Conservation (phyloP, 176 grass and related monocot genomes). For the Tillandsia fasciculata region DNA sequence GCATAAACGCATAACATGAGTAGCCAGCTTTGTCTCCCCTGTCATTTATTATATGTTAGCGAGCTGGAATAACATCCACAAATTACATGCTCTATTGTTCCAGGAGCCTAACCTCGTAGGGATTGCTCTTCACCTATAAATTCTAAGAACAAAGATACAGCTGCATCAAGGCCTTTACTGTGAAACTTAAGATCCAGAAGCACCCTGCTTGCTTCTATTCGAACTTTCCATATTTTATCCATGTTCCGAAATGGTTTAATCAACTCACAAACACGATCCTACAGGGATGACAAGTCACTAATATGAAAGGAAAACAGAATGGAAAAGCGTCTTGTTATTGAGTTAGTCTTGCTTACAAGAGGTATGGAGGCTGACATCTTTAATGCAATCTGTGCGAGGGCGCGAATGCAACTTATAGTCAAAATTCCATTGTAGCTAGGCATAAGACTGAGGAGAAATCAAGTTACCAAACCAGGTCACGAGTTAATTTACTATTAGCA, state of each 20-base stretch:
- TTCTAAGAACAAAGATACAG: conserved; percentile 77
- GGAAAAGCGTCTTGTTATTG: not conserved
- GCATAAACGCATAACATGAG: conserved; percentile 74
- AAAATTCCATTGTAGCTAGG: conserved; percentile 90
- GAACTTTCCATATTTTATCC: conserved; percentile 77
- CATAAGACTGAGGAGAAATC: conserved; percentile 25
- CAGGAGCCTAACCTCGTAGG: conserved; percentile 54
- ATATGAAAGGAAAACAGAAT: not conserved
- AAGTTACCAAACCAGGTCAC: not conserved
- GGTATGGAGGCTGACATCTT: conserved; percentile 65
- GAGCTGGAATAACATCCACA: not conserved
- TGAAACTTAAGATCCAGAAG: conserved; percentile 86
- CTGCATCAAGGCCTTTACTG: conserved; percentile 66
- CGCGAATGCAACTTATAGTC: conserved; percentile 90
- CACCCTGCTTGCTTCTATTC: conserved; percentile 84
- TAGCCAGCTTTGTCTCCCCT: conserved; percentile 73
- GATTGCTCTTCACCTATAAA: conserved; percentile 75
- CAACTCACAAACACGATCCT: conserved; percentile 75
- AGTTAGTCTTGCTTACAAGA: conserved; percentile 42
- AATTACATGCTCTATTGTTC: not conserved
- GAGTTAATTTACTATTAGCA: not conserved
- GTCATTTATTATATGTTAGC: conserved; percentile 21
- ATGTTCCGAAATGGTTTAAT: conserved; percentile 67
- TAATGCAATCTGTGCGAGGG: conserved; percentile 76
- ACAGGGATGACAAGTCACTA: conserved; percentile 11